Percentiles rank a stretch among this genome's conserved stretches.
phyloP scores from a whole-genome alignment of 2,329 filamentous ascomycete genomes.

The Zopfia rhizophila region DNA sequence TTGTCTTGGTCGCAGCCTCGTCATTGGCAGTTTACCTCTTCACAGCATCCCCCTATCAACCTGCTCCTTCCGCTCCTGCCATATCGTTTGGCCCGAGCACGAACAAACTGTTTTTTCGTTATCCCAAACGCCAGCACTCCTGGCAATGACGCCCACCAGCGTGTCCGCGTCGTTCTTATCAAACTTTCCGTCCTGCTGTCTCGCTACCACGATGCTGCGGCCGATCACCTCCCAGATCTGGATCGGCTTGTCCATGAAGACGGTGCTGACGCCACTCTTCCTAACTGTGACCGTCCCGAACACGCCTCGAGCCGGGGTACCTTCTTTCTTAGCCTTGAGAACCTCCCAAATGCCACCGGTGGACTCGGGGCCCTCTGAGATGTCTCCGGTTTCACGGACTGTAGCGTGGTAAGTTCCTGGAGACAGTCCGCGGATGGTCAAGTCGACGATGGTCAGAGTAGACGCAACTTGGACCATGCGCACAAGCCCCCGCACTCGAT shows the following conservation, averaged over 20 bases:
- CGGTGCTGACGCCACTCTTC: slow-evolving; percentile 77
- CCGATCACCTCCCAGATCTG: slow-evolving; percentile 98
- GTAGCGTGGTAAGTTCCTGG: slow-evolving; percentile 86
- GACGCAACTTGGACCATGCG: slow-evolving; percentile 92
- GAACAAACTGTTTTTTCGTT: slow-evolving; percentile 99
- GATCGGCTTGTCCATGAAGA: slow-evolving; percentile 83
- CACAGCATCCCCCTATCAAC: slow-evolving; percentile 89
- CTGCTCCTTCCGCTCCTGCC: slow-evolving; percentile 95
- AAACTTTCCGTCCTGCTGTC: slow-evolving; percentile 68
- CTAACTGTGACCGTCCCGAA: slow-evolving; percentile 82
- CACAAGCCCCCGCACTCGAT: slow-evolving; percentile 84
- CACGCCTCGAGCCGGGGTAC: slow-evolving; percentile 65
- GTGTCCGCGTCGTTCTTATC: slow-evolving; percentile 83
- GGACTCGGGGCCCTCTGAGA: slow-evolving; percentile 82
- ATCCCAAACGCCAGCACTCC: slow-evolving; percentile 98
- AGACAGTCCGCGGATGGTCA: slow-evolving; percentile 83
- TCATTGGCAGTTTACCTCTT: slow-evolving; percentile 38
- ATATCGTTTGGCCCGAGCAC: slow-evolving; percentile 96
- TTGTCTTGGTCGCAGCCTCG: slow-evolving; percentile 12
- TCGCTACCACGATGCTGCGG: slow-evolving; percentile 86
- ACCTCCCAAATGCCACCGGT: slow-evolving; percentile 84
- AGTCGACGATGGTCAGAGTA: slow-evolving; percentile 82
- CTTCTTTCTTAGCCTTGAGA: slow-evolving; percentile 55
- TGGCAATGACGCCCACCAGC: slow-evolving; percentile 90
- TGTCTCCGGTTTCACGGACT: slow-evolving; percentile 86